Base-by-base conservation (phyloP, 345 rosid genomes). In the Pseudoturritis turrita region DNA sequence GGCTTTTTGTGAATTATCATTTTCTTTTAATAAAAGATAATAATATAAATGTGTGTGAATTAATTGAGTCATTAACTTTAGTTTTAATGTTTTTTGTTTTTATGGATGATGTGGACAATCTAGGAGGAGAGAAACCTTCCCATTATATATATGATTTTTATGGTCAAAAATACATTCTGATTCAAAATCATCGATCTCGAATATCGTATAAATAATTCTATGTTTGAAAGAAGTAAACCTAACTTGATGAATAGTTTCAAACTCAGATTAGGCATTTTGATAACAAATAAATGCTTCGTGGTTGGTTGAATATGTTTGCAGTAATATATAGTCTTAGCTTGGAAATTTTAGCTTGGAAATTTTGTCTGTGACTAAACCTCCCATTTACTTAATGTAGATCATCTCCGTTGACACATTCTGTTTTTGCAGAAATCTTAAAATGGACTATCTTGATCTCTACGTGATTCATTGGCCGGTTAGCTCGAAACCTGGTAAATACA, bases 401-500 rank as follows among this genome's bases (percentile, higher is more conserved):
- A 28, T n/a, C 6, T 19, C 3, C 15, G 11, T 54, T 31, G 28
- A 51, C 18, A 37, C 7, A n/a, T 31, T 15, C 14, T 49, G 5
- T 43, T 62, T 66, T 6, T 60, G 78, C 77, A 90, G 98, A 49
- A 84, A 86, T 57, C 87, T 89, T 26, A 86, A 81, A 64, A 23
- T 89, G 62, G 93, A 87, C 60, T 87, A 85, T 73, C 58, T 91
- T 54, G 96, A 91, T 76, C 86, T 91, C 6, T 91, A 86, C 21
- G 76, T 83, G 44, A 80, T 90, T 31, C 98, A 92, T 70, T 92
- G 98, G 98, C 98, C 96, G 3, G 88, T 93, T 72, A 89, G 96
- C 49, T 47, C 89, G 0, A 89, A 85, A 55, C 87, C 88, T 0
- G 95, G 94, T 29, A 81, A 53, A 44, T 83, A 68, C 28, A 87